These are phyloP conservation scores for Cordyceps cateniannulata DNA, from an alignment of 2,329 filamentous ascomycete genomes.

Conservation along the genomic window DNA sequence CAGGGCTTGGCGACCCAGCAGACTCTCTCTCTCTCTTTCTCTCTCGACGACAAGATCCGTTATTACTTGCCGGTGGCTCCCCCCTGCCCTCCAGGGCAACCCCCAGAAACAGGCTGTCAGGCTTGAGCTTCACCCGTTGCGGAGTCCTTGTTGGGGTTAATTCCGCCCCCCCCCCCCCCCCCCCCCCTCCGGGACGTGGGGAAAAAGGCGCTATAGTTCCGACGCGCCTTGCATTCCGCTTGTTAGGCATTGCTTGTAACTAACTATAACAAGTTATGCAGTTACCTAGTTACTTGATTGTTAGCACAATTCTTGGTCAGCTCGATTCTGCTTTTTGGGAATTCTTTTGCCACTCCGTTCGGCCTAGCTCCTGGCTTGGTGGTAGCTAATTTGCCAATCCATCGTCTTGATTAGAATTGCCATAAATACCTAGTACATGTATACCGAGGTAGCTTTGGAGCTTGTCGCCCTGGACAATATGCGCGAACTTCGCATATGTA, in stretches of 20 bases:
- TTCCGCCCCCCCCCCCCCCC: too few relatives aligned
- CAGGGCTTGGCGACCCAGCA: background rate
- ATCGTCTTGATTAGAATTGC: background rate
- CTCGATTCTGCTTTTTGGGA: background rate
- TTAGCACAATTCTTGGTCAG: background rate
- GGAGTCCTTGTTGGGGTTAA: too few relatives aligned
- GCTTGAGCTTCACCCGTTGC: background rate
- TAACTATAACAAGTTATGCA: background rate
- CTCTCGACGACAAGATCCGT: too few relatives aligned
- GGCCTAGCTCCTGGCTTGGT: background rate
- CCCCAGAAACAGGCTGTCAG: background rate
- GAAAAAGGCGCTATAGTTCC: background rate
- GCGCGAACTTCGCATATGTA: background rate
- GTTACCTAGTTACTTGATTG: background rate
- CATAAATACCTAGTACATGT: background rate
- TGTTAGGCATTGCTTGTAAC: background rate
- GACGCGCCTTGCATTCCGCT: background rate
- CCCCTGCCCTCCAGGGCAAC: background rate
- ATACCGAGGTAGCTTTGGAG: background rate
- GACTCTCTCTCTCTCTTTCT: too few relatives aligned
- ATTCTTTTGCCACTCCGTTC: background rate
- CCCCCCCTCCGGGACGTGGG: background rate
- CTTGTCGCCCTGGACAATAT: background rate
- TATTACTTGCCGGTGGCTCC: background rate
- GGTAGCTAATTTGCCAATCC: background rate